A percentile compares a stretch with the other conserved stretches of the same genome.
Conservation (phyloP, 2,329 filamentous ascomycete species). For the Blumeriella jaapii region DNA sequence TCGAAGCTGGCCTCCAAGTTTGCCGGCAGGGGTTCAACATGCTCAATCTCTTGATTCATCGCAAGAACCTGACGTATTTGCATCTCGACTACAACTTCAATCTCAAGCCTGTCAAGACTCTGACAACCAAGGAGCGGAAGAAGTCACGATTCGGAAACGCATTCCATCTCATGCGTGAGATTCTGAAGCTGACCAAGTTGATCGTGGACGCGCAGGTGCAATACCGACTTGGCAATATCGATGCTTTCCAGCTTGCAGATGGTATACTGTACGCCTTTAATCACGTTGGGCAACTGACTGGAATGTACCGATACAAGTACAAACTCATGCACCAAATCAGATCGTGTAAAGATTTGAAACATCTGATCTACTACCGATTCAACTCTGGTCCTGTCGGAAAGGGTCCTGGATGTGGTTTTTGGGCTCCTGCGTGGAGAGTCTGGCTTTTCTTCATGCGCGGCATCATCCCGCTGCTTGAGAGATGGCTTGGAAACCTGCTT, state of each 20-base stretch:
- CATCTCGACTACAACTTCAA: constrained; percentile 99
- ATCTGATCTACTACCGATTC: constrained; percentile 98
- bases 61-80: constrained; percentile 95
- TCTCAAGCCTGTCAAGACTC: constrained; percentile 93
- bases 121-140: constrained; percentile 98
- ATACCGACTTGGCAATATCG: constrained; percentile 93
- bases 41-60: constrained; percentile 92
- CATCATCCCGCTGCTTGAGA: constrained; percentile 90
- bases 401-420: constrained; percentile 95
- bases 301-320: constrained; percentile 99
- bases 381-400: constrained; percentile 96
- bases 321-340: constrained; percentile 99
- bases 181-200: constrained; percentile 86
- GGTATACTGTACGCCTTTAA: constrained; percentile 99
- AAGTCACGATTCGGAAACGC: constrained; percentile 99
- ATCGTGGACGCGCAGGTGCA: constrained; percentile 98
- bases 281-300: constrained; percentile 93
- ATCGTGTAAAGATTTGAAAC: constrained; percentile 97
- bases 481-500: constrained; percentile 93
- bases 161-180: constrained; percentile 98
- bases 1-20: constrained; percentile 95
- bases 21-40: constrained; percentile 99
- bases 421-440: constrained; percentile 96
- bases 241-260: constrained; percentile 96
- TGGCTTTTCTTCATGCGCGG: constrained; percentile 99